Evolutionary conservation across 192 early-diverging fungal species (phyloP).

Genomic region (Backusella mclennaniae): DNA sequence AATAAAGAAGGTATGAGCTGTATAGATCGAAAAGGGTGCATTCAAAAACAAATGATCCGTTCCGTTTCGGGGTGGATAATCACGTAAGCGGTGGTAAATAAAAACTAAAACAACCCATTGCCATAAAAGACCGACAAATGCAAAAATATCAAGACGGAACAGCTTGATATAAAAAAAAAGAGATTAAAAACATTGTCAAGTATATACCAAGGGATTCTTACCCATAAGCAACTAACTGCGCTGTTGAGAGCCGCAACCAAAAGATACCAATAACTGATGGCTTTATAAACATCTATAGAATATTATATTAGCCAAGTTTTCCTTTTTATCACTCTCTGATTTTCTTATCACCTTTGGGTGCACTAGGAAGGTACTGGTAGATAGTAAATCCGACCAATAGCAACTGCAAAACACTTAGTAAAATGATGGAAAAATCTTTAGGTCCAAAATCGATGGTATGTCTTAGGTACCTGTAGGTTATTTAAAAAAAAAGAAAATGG

Average conservation of each 20-base stretch:
- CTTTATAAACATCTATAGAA: constrained; percentile 20
- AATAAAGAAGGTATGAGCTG: constrained; percentile 20
- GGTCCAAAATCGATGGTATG: not conserved
- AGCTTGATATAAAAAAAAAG: not conserved
- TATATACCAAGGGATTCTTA: not conserved
- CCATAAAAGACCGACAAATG: constrained; percentile 27
- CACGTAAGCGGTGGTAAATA: constrained; percentile 30
- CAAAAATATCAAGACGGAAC: constrained; percentile 23
- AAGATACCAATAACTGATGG: constrained; percentile 34
- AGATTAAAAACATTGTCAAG: not conserved
- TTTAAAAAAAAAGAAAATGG: too few relatives aligned
- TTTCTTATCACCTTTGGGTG: constrained; percentile 30
- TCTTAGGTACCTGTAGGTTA: not conserved
- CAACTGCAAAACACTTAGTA: constrained; percentile 18
- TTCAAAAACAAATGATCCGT: constrained; percentile 35
- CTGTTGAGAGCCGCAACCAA: constrained; percentile 16
- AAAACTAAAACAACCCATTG: constrained; percentile 20
- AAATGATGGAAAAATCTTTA: constrained; percentile 24
- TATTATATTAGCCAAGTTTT: not conserved
- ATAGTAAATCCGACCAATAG: constrained; percentile 32
- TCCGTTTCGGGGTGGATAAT: constrained; percentile 37
- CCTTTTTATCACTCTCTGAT: not conserved
- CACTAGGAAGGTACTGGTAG: constrained; percentile 30
- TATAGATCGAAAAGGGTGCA: constrained; percentile 43
- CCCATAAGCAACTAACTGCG: constrained; percentile 19